A percentile compares a stretch with the other conserved stretches of the same genome.
These are phyloP conservation scores for Hippophae gyantsensis DNA, from an alignment of 306 rosid species.

Conservation along the genomic window DNA sequence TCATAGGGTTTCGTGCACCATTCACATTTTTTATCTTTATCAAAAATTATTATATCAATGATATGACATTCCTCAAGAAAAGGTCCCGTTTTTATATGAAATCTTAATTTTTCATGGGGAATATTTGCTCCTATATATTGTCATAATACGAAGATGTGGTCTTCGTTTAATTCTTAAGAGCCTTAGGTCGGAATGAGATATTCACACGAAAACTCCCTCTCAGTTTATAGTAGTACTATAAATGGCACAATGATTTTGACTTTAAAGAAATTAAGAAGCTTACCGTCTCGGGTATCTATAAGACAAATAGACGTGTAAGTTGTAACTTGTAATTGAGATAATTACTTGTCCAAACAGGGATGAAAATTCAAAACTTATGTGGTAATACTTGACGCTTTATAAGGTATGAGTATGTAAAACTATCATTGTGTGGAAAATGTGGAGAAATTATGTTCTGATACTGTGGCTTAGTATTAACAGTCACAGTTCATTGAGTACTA, in stretches of 20 bases:
- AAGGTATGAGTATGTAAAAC: too few relatives aligned
- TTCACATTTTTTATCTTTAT: background rate
- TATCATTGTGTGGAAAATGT: too few relatives aligned
- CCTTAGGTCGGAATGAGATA: conserved; percentile 1
- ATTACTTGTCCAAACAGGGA: too few relatives aligned
- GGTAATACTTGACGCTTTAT: too few relatives aligned
- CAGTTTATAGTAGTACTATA: background rate
- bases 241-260: conserved; percentile 14
- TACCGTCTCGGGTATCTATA: too few relatives aligned
- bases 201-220: background rate
- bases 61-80: background rate
- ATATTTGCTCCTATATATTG: conserved; percentile 14
- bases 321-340: too few relatives aligned
- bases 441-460: too few relatives aligned
- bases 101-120: conserved; percentile 6
- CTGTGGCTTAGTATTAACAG: too few relatives aligned
- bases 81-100: conserved; percentile 6
- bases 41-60: background rate
- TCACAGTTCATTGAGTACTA: too few relatives aligned
- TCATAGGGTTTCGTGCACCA: conserved; percentile 1
- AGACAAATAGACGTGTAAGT: too few relatives aligned
- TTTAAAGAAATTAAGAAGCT: background rate
- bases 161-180: conserved; percentile 12
- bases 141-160: conserved; percentile 12
- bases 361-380: too few relatives aligned